phyloP scores from a whole-genome alignment of 1,139 yeast species.

The Protomyces arabidopsidicola region DNA sequence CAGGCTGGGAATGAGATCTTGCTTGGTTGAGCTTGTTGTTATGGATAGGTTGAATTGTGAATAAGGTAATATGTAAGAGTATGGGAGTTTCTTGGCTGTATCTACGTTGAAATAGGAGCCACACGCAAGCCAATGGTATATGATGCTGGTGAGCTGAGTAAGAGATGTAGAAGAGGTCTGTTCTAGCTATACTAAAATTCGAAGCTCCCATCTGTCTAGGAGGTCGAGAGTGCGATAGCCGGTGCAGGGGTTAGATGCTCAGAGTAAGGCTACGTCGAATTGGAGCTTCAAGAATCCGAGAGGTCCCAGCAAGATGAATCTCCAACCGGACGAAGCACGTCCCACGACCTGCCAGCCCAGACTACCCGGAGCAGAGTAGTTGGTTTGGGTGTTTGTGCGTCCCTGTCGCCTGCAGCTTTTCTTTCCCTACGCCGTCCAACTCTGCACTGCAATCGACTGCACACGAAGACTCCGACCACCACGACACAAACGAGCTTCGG shows the following conservation, averaged over 20 bases:
- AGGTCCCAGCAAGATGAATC: too few species aligned
- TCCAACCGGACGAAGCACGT: too few species aligned
- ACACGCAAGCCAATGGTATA: neutral
- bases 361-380: neutral
- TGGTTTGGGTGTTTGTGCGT: neutral
- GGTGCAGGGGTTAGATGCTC: neutral
- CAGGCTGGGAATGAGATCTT: neutral
- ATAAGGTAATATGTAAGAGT: too few species aligned
- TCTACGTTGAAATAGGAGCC: constrained; percentile 1
- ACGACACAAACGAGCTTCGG: neutral
- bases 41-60: too few species aligned
- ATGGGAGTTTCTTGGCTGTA: neutral
- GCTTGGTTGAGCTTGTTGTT: neutral
- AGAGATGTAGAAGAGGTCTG: constrained; percentile 13
- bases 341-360: too few species aligned
- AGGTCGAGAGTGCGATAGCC: constrained; percentile 28
- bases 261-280: too few species aligned
- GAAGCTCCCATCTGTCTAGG: constrained; percentile 15
- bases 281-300: too few species aligned
- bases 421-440: neutral
- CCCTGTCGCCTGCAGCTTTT: neutral
- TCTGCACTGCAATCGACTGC: neutral
- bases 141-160: constrained; percentile 18
- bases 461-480: neutral
- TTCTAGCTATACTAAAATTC: constrained; percentile 27